Conservation (phyloP, 257 asterid genomes). For the Sherardia arvensis region DNA sequence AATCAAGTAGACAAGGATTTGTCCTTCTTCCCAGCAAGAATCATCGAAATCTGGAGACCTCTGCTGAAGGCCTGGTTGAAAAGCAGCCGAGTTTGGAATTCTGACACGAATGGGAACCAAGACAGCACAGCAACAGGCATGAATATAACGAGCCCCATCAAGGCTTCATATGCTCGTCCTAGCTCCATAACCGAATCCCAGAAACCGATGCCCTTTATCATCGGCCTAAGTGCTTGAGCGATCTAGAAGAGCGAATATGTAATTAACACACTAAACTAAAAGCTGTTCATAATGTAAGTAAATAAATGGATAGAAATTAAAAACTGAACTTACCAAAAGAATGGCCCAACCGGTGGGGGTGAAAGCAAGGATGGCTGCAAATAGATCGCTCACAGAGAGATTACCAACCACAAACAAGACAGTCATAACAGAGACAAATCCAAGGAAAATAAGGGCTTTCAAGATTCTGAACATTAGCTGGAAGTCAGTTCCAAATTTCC, state of each 20-base stretch:
- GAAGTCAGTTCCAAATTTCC: slow-evolving; percentile 87
- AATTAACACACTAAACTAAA: neutral
- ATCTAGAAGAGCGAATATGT: slow-evolving; percentile 31
- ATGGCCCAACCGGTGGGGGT: slow-evolving; percentile 99
- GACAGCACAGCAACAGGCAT: slow-evolving; percentile 69
- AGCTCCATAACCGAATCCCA: slow-evolving; percentile 95
- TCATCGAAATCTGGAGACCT: slow-evolving; percentile 96
- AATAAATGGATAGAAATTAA: neutral
- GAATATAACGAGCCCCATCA: slow-evolving; percentile 84
- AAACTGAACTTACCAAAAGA: slow-evolving; percentile 48
- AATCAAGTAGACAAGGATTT: slow-evolving; percentile 6
- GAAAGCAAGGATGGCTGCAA: slow-evolving; percentile 88
- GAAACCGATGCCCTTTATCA: slow-evolving; percentile 49
- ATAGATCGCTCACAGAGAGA: slow-evolving; percentile 63
- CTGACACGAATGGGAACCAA: slow-evolving; percentile 93
- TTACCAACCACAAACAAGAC: slow-evolving; percentile 72
- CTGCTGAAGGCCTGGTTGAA: slow-evolving; percentile 97
- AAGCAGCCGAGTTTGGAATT: slow-evolving; percentile 83
- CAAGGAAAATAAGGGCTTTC: slow-evolving; percentile 88
- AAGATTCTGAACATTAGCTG: slow-evolving; percentile 98
- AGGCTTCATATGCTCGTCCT: slow-evolving; percentile 69
- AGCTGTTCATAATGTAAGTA: neutral
- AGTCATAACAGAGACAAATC: slow-evolving; percentile 84
- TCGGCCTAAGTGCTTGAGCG: slow-evolving; percentile 70
- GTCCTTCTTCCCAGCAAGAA: slow-evolving; percentile 77